Evolutionary conservation across 23 red algal species (phyloP).

Genomic region (Agarophyton chilense): DNA sequence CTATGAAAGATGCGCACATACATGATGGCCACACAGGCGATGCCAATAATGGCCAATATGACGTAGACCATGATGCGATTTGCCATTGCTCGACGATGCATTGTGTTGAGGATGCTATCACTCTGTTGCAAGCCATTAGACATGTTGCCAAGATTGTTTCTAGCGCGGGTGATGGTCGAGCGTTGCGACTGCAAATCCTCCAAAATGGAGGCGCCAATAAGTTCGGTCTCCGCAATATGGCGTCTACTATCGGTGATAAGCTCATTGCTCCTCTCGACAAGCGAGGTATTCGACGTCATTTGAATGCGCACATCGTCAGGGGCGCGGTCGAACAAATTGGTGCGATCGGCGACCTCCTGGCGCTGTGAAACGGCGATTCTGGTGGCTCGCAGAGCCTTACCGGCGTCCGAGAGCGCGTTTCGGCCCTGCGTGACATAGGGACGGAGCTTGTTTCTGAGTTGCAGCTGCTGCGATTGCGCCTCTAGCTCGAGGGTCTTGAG

Average conservation of each 20-base stretch:
- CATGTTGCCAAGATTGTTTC: slow-evolving; percentile 43
- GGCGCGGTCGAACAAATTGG: not conserved
- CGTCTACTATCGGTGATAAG: slow-evolving; percentile 57
- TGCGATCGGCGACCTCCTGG: not conserved
- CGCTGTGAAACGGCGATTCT: not conserved
- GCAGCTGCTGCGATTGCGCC: slow-evolving; percentile 3
- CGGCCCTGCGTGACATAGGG: slow-evolving; percentile 37
- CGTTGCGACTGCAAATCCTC: slow-evolving; percentile 72
- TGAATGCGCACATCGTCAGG: slow-evolving; percentile 2
- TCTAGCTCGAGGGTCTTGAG: slow-evolving; percentile 61
- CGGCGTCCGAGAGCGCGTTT: slow-evolving; percentile 11
- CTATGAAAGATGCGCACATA: slow-evolving; percentile 50
- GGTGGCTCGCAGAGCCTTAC: slow-evolving; percentile 21
- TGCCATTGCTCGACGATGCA: slow-evolving; percentile 70
- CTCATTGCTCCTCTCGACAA: slow-evolving; percentile 9
- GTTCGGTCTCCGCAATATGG: slow-evolving; percentile 74
- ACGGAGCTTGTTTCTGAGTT: not conserved
- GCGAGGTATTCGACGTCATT: not conserved
- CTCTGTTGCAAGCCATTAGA: slow-evolving; percentile 57
- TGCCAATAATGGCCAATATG: slow-evolving; percentile 35
- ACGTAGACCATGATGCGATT: slow-evolving; percentile 76
- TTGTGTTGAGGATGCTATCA: slow-evolving; percentile 53
- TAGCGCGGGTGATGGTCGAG: slow-evolving; percentile 53
- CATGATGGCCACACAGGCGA: slow-evolving; percentile 48
- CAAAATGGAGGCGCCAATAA: slow-evolving; percentile 64